These are phyloP conservation scores for Tremella fuciformis DNA, from an alignment of 768 basidiomycete species.

Conservation along the genomic window DNA sequence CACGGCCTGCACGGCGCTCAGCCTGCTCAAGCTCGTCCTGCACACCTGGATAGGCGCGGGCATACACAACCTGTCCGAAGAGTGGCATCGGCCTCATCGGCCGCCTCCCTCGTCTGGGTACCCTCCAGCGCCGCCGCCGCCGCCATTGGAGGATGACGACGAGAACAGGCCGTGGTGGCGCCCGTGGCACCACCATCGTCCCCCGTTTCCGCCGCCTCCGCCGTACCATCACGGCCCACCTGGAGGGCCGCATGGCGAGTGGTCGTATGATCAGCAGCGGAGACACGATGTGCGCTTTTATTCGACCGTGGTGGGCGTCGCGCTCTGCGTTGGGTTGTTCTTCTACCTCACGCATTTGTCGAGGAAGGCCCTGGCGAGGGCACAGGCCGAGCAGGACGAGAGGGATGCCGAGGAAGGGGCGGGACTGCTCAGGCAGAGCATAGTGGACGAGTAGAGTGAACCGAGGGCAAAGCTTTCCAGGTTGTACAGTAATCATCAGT, in stretches of 20 bases:
- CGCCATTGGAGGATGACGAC: background rate
- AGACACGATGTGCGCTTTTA: slow-evolving; percentile 22
- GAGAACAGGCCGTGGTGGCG: slow-evolving; percentile 1
- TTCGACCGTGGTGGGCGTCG: slow-evolving; percentile 38
- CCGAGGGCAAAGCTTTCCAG: no score
- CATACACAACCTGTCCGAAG: slow-evolving; percentile 35
- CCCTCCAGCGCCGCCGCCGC: background rate
- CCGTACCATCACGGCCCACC: background rate
- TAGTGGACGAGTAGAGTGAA: no score
- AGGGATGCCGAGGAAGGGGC: slow-evolving; percentile 5
- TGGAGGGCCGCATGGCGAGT: slow-evolving; percentile 1
- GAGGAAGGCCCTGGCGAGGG: slow-evolving; percentile 33
- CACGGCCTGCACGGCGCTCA: slow-evolving; percentile 74
- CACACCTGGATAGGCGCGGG: slow-evolving; percentile 75
- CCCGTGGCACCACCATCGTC: slow-evolving; percentile 6
- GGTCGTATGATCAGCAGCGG: slow-evolving; percentile 3
- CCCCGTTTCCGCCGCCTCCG: background rate
- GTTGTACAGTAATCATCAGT: no score
- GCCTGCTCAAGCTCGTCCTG: slow-evolving; percentile 82
- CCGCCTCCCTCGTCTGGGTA: background rate
- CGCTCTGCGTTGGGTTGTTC: slow-evolving; percentile 36
- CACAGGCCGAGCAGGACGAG: slow-evolving; percentile 34
- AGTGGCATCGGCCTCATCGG: slow-evolving; percentile 11
- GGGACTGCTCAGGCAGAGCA: no score
- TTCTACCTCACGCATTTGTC: slow-evolving; percentile 42